Percentiles rank a stretch among this genome's conserved stretches.
These are phyloP conservation scores for Stemphylium vesicarium DNA, from an alignment of 2,329 filamentous ascomycete genomes.

Conservation along the genomic window DNA sequence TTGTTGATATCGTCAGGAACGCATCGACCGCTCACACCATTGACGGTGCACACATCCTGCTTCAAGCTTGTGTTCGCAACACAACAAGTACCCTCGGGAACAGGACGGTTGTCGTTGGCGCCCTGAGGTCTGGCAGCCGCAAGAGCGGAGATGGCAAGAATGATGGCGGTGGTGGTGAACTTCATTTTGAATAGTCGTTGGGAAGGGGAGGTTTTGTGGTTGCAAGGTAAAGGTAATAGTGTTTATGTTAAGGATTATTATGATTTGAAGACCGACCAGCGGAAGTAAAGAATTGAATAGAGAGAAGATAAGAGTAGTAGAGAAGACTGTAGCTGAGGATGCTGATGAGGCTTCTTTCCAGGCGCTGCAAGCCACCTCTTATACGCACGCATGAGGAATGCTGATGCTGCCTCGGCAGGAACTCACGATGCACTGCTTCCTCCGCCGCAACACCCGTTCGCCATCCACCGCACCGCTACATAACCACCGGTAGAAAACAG, in stretches of 20 bases:
- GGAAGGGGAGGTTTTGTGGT: neutral
- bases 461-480: neutral
- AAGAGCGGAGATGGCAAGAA: constrained; percentile 28
- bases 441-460: constrained; percentile 3
- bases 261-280: constrained; percentile 16
- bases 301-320: neutral
- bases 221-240: neutral
- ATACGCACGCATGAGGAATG: constrained; percentile 4
- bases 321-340: constrained; percentile 10
- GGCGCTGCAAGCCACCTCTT: constrained; percentile 8
- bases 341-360: constrained; percentile 7
- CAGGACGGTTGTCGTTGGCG: constrained; percentile 31
- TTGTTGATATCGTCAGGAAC: constrained; percentile 32
- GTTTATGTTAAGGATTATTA: constrained; percentile 5
- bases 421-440: constrained; percentile 7
- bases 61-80: constrained; percentile 35
- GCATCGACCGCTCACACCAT: constrained; percentile 34
- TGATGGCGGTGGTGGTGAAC: constrained; percentile 25
- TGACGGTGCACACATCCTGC: constrained; percentile 41
- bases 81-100: constrained; percentile 35
- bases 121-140: constrained; percentile 24
- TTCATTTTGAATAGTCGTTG: constrained; percentile 26
- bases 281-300: constrained; percentile 6
- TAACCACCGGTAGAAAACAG: constrained; percentile 5
- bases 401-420: constrained; percentile 1